phyloP scores from a whole-genome alignment of 805 yeast species.

The Candida ovalis region DNA sequence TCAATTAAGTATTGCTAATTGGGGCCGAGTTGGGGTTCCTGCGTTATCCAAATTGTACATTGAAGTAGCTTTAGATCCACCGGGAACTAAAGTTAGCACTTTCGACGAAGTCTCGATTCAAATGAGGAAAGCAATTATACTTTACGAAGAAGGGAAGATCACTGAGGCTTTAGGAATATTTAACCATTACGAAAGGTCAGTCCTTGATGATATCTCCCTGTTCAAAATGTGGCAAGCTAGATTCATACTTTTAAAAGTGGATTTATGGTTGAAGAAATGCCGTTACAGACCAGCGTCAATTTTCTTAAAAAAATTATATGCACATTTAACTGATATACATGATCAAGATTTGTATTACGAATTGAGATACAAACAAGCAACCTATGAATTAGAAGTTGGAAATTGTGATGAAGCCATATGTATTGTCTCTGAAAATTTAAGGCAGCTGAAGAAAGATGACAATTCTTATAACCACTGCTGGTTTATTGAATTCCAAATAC shows the following conservation, averaged over 20 bases:
- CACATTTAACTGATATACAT: slow-evolving; percentile 32
- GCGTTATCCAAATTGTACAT: slow-evolving; percentile 44
- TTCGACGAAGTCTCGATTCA: slow-evolving; percentile 38
- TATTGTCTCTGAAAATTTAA: slow-evolving; percentile 19
- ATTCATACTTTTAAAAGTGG: slow-evolving; percentile 37
- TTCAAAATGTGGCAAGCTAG: slow-evolving; percentile 39
- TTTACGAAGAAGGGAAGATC: slow-evolving; percentile 37
- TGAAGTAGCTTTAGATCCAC: slow-evolving; percentile 42
- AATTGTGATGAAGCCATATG: slow-evolving; percentile 22
- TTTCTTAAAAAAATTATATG: slow-evolving; percentile 29
- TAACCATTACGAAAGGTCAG: slow-evolving; percentile 27
- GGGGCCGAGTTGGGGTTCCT: slow-evolving; percentile 51
- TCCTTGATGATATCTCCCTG: slow-evolving; percentile 35
- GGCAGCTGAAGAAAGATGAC: slow-evolving; percentile 19
- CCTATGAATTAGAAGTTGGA: slow-evolving; percentile 18
- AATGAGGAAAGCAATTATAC: slow-evolving; percentile 37
- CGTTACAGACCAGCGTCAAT: slow-evolving; percentile 33
- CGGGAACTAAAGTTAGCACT: slow-evolving; percentile 30
- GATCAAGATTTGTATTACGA: slow-evolving; percentile 28
- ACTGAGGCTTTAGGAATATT: slow-evolving; percentile 37
- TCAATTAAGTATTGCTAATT: slow-evolving; percentile 41
- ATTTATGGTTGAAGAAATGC: slow-evolving; percentile 37
- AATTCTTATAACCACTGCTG: slow-evolving; percentile 37
- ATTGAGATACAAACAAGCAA: slow-evolving; percentile 25
- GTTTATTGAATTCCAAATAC: slow-evolving; percentile 42